Base-by-base conservation (phyloP, 208 protist species). In the Crithidia thermophila region DNA sequence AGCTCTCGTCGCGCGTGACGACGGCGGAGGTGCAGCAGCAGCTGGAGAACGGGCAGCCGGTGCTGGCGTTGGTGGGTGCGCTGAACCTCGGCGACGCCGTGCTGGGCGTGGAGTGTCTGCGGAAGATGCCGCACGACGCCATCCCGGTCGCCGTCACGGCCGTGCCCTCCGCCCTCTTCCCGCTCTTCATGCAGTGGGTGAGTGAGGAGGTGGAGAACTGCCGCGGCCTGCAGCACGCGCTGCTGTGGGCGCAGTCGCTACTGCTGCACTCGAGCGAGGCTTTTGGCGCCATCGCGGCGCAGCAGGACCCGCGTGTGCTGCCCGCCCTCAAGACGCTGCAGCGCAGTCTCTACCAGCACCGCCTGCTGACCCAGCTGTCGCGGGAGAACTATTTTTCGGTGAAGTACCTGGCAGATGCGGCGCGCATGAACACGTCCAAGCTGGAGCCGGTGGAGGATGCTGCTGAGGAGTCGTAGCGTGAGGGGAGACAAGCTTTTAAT, bases 301-400 rank as follows among this genome's bases (percentile, higher is more conserved):
- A 90, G 67, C 57, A 65, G 33, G 55, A 68, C 25, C 46, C 50
- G 23, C 57, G 63, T 21, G 47, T 91, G 45, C 50, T 91, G 40
- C 82, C 88, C 25, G 75, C 81, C 27, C 81, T 97, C 11, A 89
- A 90, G 70, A 67, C 61, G 39, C 82, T 97, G 23, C 77, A 87
- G 64, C 78, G 82, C 5, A 84, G 78, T 25, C 66, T 97, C 27
- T 71, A 85, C 34, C 77, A 85, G 59, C 87, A 94, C 67, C 74
- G 79, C 30, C 64, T 77, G 45, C 56, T 97, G 45, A 77, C 67
- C 33, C 72, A 90, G 51, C 71, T 94, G 47, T 86, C 87, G 11
- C 77, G 82, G 42, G 91, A 94, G 63, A 97, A 97, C 53, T 94
- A 91, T 75, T 94, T 91, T 49, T 89, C 91, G 28, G 55, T 97